Conservation (phyloP, 306 rosid genomes). For the Vigna radiata region DNA sequence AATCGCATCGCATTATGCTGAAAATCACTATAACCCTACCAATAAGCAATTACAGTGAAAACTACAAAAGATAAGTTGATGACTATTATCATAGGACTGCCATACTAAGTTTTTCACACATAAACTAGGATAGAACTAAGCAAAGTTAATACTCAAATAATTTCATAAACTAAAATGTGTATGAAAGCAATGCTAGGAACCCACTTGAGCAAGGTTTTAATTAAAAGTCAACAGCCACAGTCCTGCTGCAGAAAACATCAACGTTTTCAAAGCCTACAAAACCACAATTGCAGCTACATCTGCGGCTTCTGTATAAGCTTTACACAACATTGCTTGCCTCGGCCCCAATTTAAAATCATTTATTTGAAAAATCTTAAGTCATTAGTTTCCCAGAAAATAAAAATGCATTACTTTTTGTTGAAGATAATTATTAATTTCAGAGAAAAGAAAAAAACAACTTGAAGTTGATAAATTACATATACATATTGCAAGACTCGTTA, state of each 20-base stretch:
- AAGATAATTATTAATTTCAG: not conserved
- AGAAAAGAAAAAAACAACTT: not conserved
- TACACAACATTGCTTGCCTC: not conserved
- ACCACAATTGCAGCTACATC: not conserved
- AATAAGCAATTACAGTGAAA: not conserved
- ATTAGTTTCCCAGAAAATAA: not conserved
- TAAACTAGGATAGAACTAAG: not conserved
- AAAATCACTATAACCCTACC: not conserved
- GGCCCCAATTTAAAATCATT: not conserved
- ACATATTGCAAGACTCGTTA: too few relatives aligned
- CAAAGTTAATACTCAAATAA: not conserved
- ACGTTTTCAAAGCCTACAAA: too few relatives aligned
- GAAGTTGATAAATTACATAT: not conserved
- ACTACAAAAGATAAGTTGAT: not conserved
- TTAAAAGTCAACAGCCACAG: not conserved
- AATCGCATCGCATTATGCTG: not conserved
- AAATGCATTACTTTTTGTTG: not conserved
- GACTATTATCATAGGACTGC: not conserved
- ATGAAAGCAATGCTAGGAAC: not conserved
- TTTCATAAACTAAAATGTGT: not conserved
- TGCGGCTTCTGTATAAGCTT: not conserved
- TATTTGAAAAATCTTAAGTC: not conserved
- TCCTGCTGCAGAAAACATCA: too few relatives aligned
- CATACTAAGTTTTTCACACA: constrained; percentile 7
- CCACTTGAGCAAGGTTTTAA: not conserved